Evolutionary conservation across 805 yeast genomes (phyloP), one percentile per base, ranked within the genome.

Genomic region (Kuraishia cidri): DNA sequence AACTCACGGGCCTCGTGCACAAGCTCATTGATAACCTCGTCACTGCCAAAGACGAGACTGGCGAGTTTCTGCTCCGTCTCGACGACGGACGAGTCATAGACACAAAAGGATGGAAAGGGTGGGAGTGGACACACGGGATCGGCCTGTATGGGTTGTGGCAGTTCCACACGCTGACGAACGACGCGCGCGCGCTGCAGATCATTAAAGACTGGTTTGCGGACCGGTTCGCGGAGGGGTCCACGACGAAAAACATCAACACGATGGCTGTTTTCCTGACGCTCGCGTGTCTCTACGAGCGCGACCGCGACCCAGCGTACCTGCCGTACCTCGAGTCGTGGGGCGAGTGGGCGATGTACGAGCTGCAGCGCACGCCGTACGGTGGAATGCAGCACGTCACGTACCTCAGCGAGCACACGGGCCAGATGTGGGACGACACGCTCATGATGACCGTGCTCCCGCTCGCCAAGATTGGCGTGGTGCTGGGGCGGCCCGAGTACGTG

Each of bases 61-160:
- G n/a, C n/a, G n/a, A n/a, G n/a, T n/a, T n/a, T n/a, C n/a, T n/a
- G n/a, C n/a, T n/a, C n/a, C n/a, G n/a, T n/a, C n/a, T n/a, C n/a
- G n/a, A n/a, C n/a, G 52, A 44, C 29, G 62, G 62, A 4, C 37
- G 58, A 32, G 42, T 53, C 27, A 54, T 54, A 21, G 62, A 57
- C 35, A 56, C 60, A 35, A 57, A 54, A 34, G 58, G 59, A n/a
- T 57, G 62, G 62, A 46, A 56, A n/a, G 60, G 56, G 12, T 57
- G 62, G 62, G 62, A 57, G 36, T 57, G 62, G 62, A 57, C 61
- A 12, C 62, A 57, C 26, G 62, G 62, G 4, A 54, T 57, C 24
- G 62, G 62, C 3, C 45, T 57, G 15, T 54, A 56, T 35, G 62
- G 62, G 10, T 48, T 56, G 52, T 56, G 61, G 60, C 57, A 56